phyloP scores from a whole-genome alignment of 352 stramenopile genomes.

The Elongisporangium senticosum region DNA sequence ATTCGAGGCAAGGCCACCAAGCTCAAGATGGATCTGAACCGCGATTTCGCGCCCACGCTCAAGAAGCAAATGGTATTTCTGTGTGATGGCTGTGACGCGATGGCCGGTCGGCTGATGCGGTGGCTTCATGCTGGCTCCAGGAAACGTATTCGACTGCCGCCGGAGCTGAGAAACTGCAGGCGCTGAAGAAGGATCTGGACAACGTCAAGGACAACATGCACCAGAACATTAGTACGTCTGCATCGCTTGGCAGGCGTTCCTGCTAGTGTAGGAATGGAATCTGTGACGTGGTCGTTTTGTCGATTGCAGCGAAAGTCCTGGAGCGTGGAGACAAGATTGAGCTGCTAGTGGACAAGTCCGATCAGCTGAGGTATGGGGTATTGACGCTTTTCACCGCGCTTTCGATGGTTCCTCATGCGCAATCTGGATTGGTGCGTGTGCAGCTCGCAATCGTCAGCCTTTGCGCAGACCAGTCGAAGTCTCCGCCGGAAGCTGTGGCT shows the following conservation, averaged over 20 bases:
- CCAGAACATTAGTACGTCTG: slow-evolving; percentile 70
- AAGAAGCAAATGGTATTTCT: slow-evolving; percentile 78
- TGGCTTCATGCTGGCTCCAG: slow-evolving; percentile 15
- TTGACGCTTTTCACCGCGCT: neutral
- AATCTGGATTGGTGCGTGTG: neutral
- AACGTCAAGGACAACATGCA: slow-evolving; percentile 75
- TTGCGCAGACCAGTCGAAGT: slow-evolving; percentile 78
- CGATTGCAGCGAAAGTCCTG: slow-evolving; percentile 60
- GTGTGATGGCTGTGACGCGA: slow-evolving; percentile 5
- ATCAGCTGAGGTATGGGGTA: slow-evolving; percentile 67
- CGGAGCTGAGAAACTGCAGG: slow-evolving; percentile 70
- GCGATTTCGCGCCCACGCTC: slow-evolving; percentile 74
- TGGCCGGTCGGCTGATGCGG: neutral
- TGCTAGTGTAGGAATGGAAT: neutral
- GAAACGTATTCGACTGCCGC: slow-evolving; percentile 74
- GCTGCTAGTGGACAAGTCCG: slow-evolving; percentile 80
- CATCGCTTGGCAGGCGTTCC: neutral
- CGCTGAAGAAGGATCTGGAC: slow-evolving; percentile 77
- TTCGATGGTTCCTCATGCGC: neutral
- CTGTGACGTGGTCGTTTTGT: neutral
- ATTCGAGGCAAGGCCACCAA: slow-evolving; percentile 86
- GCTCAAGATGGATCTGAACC: slow-evolving; percentile 84
- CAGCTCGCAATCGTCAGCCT: slow-evolving; percentile 75
- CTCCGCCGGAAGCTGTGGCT: slow-evolving; percentile 79
- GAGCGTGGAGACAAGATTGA: slow-evolving; percentile 87